Evolutionary conservation across 139 green algal species (phyloP).

Genomic region (Trebouxia sp.): DNA sequence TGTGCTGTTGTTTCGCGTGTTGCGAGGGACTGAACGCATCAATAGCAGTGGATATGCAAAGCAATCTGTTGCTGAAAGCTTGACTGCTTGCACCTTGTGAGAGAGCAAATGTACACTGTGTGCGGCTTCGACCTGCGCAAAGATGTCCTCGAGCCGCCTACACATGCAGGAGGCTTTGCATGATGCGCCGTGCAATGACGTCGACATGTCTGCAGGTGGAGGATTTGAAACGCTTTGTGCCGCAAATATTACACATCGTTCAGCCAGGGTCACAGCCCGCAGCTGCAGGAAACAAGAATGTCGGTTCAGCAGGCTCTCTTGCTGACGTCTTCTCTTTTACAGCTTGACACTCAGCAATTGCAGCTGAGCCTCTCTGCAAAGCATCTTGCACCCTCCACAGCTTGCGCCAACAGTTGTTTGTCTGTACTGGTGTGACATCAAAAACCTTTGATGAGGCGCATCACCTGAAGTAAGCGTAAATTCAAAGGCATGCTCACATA

Average conservation of each 20-base stretch:
- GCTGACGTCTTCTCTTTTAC: constrained; percentile 11
- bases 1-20: not conserved
- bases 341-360: not conserved
- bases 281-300: constrained; percentile 14
- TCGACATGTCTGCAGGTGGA: constrained; percentile 54
- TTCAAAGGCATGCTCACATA: too few relatives aligned
- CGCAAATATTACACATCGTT: constrained; percentile 55
- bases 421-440: too few relatives aligned
- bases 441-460: too few relatives aligned
- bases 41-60: not conserved
- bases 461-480: not conserved
- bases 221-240: constrained; percentile 72
- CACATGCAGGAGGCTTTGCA: too few relatives aligned
- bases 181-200: too few relatives aligned
- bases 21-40: not conserved
- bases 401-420: too few relatives aligned
- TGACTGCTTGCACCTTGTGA: not conserved
- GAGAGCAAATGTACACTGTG: too few relatives aligned
- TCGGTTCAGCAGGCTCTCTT: constrained; percentile 24
- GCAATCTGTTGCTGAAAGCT: not conserved
- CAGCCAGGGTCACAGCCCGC: constrained; percentile 21
- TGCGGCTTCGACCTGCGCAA: too few relatives aligned
- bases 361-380: too few relatives aligned
- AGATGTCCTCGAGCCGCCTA: too few relatives aligned
- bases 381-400: too few relatives aligned